A percentile compares a stretch with the other conserved stretches of the same genome.
phyloP scores from a whole-genome alignment of 768 basidiomycete genomes.

The Daedaleopsis nitida region DNA sequence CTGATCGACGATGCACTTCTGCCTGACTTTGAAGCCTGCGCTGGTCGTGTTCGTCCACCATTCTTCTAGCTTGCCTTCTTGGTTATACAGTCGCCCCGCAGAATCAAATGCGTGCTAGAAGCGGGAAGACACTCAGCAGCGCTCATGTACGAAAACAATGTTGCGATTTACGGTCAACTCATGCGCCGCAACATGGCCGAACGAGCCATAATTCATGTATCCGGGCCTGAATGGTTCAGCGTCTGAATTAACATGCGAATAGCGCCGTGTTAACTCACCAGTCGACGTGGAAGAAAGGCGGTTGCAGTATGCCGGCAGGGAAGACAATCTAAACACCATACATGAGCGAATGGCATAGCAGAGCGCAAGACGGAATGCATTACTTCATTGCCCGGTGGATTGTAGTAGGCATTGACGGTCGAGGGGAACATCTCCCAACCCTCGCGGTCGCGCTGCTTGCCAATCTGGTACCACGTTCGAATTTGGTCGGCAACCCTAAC shows the following conservation, averaged over 20 bases:
- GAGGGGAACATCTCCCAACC: slow-evolving; percentile 90
- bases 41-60: slow-evolving; percentile 95
- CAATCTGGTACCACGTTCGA: slow-evolving; percentile 77
- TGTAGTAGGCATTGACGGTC: slow-evolving; percentile 87
- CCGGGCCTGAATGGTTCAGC: slow-evolving; percentile 61
- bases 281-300: slow-evolving; percentile 83
- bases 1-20: slow-evolving; percentile 89
- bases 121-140: not conserved
- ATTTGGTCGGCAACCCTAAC: slow-evolving; percentile 58
- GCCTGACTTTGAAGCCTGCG: slow-evolving; percentile 76
- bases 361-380: not conserved
- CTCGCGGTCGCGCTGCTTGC: slow-evolving; percentile 65
- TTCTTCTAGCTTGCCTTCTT: slow-evolving; percentile 80
- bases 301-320: slow-evolving; percentile 92
- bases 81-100: slow-evolving; percentile 87
- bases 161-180: slow-evolving; percentile 72
- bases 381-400: slow-evolving; percentile 86
- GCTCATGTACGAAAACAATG: not conserved
- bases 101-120: slow-evolving; percentile 87
- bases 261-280: slow-evolving; percentile 50
- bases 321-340: slow-evolving; percentile 71
- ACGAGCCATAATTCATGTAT: slow-evolving; percentile 89
- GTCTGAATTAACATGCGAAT: not conserved
- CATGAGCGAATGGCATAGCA: not conserved
- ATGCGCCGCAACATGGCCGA: slow-evolving; percentile 91